Evolutionary conservation across 2,329 filamentous ascomycete genomes (phyloP), one percentile per base, ranked within the genome.

Genomic region (Monosporascus sp.): DNA sequence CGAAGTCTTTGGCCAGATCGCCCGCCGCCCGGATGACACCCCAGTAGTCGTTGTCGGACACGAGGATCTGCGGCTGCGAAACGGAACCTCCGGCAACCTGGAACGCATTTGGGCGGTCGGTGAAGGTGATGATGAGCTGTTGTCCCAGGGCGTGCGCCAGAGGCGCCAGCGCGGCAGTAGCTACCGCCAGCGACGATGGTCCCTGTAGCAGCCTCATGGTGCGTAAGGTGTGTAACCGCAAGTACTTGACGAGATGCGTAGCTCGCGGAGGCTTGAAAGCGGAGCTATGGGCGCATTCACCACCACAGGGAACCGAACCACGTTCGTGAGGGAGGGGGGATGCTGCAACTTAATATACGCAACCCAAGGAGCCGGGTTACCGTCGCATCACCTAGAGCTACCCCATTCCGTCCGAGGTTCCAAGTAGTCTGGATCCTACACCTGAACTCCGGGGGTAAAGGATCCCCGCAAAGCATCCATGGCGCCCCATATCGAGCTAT

Each of bases 1-100:
- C 85, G 70, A 90, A 87, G 66, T 90, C 87, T 4, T 74, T 63
- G 0, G 85, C 84, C 9, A 90, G 75, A 66, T 90, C 86, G 40
- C 83, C 76, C 0, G 84, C 86, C 5, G 84, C 85, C 26, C 86
- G 79, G 51, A 88, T 76, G 1, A 89, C 86, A 53, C 85, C 86
- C 71, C 82, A 85, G 74, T 81, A 87, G 55, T 89, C 86, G 52
- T 80, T 71, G 20, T 68, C 61, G 9, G 81, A 80, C n/a, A 84
- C 73, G 3, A 80, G 70, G 49, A 86, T 81, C 52, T 68, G 65
- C 9, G 66, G 64, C 20, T 55, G 58, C 1, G 62, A 51, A 40
- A 65, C 58, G 11, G 56, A 48, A 8, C 64, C 61, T 9, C 66
- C 65, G 37, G 58, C 58, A 22, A 68, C 35, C 50, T 63, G 65